Conservation (phyloP, 192 early-diverging fungal species). For the Backusella sp. region DNA sequence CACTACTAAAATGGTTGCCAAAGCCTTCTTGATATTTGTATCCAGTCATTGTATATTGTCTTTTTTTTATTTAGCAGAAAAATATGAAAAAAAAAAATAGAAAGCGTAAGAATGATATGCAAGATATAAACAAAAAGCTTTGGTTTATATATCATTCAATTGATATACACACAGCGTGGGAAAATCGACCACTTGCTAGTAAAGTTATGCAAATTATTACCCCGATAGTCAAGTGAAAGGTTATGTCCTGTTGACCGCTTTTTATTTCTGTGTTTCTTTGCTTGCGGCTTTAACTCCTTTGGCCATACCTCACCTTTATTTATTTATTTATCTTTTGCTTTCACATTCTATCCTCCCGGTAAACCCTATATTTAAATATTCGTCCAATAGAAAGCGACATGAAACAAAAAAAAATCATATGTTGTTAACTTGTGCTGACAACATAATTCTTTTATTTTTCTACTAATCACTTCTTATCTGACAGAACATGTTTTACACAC, state of each 20-base stretch:
- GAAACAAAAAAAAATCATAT: background rate
- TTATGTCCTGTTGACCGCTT: constrained; percentile 2
- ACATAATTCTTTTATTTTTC: background rate
- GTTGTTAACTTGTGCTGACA: background rate
- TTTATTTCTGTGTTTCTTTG: background rate
- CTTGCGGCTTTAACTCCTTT: constrained; percentile 4
- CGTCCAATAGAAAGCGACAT: background rate
- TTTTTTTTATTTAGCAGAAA: background rate
- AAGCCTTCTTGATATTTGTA: constrained; percentile 80
- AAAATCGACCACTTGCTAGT: background rate
- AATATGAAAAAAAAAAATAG: background rate
- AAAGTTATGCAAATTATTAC: constrained; percentile 8
- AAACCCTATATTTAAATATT: background rate
- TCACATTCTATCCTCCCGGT: background rate
- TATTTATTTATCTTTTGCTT: background rate
- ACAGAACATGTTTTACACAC: background rate
- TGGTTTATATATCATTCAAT: background rate
- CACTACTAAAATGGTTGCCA: constrained; percentile 85
- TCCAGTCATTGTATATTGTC: background rate
- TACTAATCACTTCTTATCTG: background rate
- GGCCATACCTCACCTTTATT: background rate
- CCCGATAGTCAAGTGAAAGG: background rate
- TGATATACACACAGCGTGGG: background rate
- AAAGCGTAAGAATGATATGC: background rate
- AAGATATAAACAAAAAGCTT: background rate